Evolutionary conservation across 805 yeast genomes (phyloP), one percentile per base, ranked within the genome.

Genomic region (Pichia scutulata): DNA sequence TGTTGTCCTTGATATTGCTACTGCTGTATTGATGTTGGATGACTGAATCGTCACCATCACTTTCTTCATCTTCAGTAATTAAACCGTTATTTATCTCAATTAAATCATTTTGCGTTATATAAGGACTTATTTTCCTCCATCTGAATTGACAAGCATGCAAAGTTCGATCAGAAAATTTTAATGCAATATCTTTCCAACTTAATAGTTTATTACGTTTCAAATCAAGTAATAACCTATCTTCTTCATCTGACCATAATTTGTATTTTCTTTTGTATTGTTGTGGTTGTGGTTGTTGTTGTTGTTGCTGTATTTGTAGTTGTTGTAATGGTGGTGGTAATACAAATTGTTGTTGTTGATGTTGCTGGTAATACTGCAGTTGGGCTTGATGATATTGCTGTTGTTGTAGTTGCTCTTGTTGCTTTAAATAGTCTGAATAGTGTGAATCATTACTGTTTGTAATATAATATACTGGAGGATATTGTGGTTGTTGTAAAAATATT

Each of bases 111-210:
- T 46, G 24, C 3, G 14, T 23, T 19, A 50, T 26, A 33, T 28
- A 50, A 4, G 52, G 50, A 40, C 48, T 43, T 3, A 50, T 46
- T 26, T 54, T 54, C 16, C 55, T 47, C 57, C 57, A 54, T 43
- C 57, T 50, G 22, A 52, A 55, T 33, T 55, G 57, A 41, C 55
- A 55, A 2, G 57, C 57, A 41, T 55, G 55, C 39, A 52, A 24
- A 2, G 57, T 55, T n/a, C 57, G 30, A 24, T 48, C 47, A 1
- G 51, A 43, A 41, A 55, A 55, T 25, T 39, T 48, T 4, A 33
- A 5, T 5, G 55, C 55, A 23, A 55, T 55, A 7, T 48, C 54
- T 24, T 50, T 52, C 57, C 57, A 55, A 41, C 50, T 45, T 28
- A 55, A 18, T 9, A 39, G 14, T 30, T 45, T 30, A 24, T 50